These are phyloP conservation scores for Sphaerulina vaccinii DNA, from an alignment of 2,329 filamentous ascomycete genomes.

Conservation along the genomic window DNA sequence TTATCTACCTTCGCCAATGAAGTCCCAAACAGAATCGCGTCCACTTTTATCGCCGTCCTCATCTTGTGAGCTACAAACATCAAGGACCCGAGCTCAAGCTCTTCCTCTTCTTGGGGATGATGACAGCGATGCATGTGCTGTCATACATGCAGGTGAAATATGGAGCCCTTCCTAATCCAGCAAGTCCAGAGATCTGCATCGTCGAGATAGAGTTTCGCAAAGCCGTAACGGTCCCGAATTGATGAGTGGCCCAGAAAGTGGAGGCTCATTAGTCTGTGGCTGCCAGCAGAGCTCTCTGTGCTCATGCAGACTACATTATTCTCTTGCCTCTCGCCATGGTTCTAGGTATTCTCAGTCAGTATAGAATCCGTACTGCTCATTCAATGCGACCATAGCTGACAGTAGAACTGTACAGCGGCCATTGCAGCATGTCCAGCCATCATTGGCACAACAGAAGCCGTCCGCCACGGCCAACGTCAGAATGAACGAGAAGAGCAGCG, in stretches of 20 bases:
- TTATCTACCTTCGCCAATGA: not conserved
- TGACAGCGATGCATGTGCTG: conserved; percentile 1
- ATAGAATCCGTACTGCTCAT: not conserved
- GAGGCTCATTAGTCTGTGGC: not conserved
- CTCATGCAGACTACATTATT: not conserved
- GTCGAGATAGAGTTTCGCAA: not conserved
- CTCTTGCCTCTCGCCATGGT: conserved; percentile 5
- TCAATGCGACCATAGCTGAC: conserved; percentile 1
- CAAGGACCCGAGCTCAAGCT: too few species aligned
- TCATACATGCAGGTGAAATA: conserved; percentile 3
- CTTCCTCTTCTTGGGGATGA: too few species aligned
- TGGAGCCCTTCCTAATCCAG: not conserved
- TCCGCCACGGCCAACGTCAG: conserved; percentile 35
- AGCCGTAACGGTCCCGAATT: not conserved
- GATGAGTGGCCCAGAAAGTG: not conserved
- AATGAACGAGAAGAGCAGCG: conserved; percentile 37
- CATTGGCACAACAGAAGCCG: conserved; percentile 38
- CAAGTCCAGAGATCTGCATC: conserved; percentile 3
- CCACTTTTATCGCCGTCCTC: too few species aligned
- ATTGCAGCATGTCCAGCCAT: conserved; percentile 38
- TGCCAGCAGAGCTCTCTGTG: not conserved
- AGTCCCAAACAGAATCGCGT: too few species aligned
- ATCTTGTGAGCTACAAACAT: too few species aligned
- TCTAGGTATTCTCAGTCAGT: conserved; percentile 16
- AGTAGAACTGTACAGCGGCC: conserved; percentile 20